These are phyloP conservation scores for Eucalyptus regnans DNA, from an alignment of 345 rosid genomes.

Conservation along the genomic window DNA sequence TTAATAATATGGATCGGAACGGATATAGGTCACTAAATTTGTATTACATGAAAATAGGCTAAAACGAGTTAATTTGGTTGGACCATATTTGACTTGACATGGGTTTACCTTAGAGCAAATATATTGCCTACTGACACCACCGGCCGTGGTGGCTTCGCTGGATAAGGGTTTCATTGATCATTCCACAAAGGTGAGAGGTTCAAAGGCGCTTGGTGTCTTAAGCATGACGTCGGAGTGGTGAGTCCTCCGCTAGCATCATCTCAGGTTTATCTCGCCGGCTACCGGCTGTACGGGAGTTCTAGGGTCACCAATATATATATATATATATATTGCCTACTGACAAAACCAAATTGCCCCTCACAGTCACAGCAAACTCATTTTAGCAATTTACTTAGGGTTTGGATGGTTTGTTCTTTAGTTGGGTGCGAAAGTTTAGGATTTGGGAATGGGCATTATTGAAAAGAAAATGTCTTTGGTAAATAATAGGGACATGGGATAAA, in stretches of 20 bases:
- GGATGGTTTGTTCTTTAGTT: background rate
- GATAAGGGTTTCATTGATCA: too few relatives aligned
- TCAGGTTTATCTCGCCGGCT: too few relatives aligned
- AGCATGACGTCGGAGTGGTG: too few relatives aligned
- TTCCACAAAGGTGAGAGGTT: too few relatives aligned
- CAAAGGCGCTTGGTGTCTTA: too few relatives aligned
- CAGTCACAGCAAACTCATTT: background rate
- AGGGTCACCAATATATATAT: too few relatives aligned
- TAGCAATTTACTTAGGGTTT: background rate
- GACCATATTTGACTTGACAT: too few relatives aligned
- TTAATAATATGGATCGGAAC: accelerated
- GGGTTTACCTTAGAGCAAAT: background rate
- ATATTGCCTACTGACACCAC: background rate
- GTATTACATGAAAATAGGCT: too few relatives aligned
- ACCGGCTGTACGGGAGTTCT: too few relatives aligned
- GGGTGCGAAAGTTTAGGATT: background rate
- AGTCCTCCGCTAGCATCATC: too few relatives aligned
- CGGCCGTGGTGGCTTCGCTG: too few relatives aligned
- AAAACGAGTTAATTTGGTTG: background rate
- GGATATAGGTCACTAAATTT: too few relatives aligned
- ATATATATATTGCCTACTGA: background rate
- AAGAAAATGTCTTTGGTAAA: background rate
- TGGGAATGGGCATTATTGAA: background rate
- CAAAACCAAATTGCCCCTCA: background rate
- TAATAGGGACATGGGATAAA: background rate